Conservation (phyloP, 495 filamentous ascomycete genomes). For the Aspergillus saccharolyticus region DNA sequence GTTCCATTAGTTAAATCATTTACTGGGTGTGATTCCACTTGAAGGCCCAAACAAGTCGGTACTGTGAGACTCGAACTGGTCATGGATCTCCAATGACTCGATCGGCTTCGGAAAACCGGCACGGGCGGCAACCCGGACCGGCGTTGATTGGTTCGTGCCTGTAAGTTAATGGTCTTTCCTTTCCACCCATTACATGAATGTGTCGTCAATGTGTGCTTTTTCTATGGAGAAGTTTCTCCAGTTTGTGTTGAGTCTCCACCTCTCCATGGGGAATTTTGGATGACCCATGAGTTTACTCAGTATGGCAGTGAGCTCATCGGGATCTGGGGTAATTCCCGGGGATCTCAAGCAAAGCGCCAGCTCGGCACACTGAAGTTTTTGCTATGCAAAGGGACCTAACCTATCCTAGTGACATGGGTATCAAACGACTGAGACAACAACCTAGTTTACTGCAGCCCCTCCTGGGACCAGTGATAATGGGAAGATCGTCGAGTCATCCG, state of each 20-base stretch:
- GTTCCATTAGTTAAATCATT: no score
- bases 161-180: neutral
- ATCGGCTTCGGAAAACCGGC: slow-evolving; percentile 38
- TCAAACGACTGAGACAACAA: neutral
- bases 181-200: neutral
- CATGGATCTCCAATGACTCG: neutral
- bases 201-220: neutral
- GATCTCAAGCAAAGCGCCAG: neutral
- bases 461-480: neutral
- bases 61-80: no score
- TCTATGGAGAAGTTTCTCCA: neutral
- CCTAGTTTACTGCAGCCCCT: neutral
- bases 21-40: no score
- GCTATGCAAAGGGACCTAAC: neutral
- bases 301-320: neutral
- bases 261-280: neutral
- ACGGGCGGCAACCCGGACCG: slow-evolving; percentile 16
- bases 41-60: no score
- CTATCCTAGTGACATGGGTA: neutral
- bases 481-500: neutral
- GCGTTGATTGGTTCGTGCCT: neutral
- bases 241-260: neutral
- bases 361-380: neutral
- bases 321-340: neutral
- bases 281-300: neutral